Conservation (phyloP, 345 rosid genomes). For the Eutrema japonicum region DNA sequence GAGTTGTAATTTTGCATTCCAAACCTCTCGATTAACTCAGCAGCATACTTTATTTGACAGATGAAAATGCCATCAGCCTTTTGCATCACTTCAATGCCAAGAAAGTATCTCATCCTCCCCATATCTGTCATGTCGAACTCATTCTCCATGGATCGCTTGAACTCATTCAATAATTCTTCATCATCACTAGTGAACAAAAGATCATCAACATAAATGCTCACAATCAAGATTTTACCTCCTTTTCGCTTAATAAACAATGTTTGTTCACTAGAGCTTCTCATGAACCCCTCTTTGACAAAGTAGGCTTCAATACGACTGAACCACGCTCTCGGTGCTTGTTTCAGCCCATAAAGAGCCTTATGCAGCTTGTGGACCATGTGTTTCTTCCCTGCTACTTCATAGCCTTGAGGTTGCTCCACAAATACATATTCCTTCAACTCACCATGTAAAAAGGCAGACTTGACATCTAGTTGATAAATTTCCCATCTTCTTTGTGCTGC, state of each 20-base stretch:
- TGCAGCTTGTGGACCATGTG: neutral
- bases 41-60: neutral
- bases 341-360: too few relatives aligned
- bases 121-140: neutral
- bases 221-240: neutral
- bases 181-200: neutral
- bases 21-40: neutral
- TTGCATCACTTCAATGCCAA: neutral
- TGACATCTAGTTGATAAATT: neutral
- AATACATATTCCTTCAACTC: neutral
- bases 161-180: neutral
- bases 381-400: neutral
- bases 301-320: neutral
- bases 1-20: too few relatives aligned
- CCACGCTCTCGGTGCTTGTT: too few relatives aligned
- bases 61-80: neutral
- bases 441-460: neutral
- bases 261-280: neutral
- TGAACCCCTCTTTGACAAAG: neutral
- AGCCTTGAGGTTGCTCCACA: neutral
- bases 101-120: neutral
- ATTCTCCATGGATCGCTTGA: neutral
- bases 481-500: neutral
- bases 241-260: neutral
- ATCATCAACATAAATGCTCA: constrained; percentile 14